These are phyloP conservation scores for Actinomortierella ambigua DNA, from an alignment of 371 early-diverging fungal genomes.

Conservation along the genomic window DNA sequence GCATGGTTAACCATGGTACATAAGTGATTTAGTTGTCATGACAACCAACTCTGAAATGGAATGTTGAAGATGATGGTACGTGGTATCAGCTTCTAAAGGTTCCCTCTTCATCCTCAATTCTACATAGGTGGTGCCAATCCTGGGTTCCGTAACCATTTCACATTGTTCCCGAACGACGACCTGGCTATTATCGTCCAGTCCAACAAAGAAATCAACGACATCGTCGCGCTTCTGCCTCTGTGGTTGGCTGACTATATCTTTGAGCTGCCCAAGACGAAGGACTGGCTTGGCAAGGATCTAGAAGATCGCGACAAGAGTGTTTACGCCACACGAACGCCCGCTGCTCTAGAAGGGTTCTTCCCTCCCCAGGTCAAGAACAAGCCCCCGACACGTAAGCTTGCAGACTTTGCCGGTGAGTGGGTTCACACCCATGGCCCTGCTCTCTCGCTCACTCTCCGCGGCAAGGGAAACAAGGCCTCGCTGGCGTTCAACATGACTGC, in stretches of 20 bases:
- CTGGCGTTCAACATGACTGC: slow-evolving; percentile 6
- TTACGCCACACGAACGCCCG: not conserved
- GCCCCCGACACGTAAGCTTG: slow-evolving; percentile 6
- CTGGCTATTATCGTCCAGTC: slow-evolving; percentile 4
- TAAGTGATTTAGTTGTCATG: not conserved
- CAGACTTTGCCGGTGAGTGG: slow-evolving; percentile 18
- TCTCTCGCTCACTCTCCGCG: not conserved
- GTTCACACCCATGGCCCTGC: slow-evolving; percentile 8
- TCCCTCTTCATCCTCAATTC: not conserved
- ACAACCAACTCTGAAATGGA: not conserved
- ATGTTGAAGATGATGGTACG: not conserved
- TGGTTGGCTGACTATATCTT: slow-evolving; percentile 12
- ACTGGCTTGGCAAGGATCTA: slow-evolving; percentile 9
- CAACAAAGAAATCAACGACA: not conserved
- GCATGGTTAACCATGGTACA: slow-evolving; percentile 13
- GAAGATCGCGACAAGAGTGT: not conserved
- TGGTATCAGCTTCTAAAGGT: not conserved
- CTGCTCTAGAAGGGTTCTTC: not conserved
- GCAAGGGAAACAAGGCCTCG: not conserved
- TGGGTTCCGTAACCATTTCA: slow-evolving; percentile 3
- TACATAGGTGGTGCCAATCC: slow-evolving; percentile 4
- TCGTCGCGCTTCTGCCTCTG: not conserved
- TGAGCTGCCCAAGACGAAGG: slow-evolving; percentile 16
- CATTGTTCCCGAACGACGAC: slow-evolving; percentile 12
- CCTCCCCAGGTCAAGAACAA: slow-evolving; percentile 15